Base-by-base conservation (phyloP, 139 green algal genomes). In the Chlorella sorokiniana region DNA sequence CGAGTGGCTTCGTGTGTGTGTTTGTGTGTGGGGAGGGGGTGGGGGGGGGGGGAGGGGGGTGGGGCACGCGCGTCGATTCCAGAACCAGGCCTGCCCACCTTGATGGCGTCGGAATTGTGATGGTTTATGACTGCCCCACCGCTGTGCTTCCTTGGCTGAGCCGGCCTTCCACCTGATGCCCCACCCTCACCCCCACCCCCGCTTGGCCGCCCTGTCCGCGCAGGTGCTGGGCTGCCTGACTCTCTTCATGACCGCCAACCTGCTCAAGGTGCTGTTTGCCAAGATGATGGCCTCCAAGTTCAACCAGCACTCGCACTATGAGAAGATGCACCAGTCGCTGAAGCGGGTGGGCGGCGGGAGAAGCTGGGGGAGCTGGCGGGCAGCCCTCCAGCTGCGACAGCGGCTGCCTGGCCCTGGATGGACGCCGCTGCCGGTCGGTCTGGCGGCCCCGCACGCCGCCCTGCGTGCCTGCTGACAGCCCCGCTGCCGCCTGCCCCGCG, bases 281-380 rank as follows among this genome's bases (percentile, higher is more conserved):
- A 95, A 96, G 89, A 69, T 94, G 63, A 82, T 94, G 63, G 29
- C 54, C 40, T 91, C 75, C 37, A 90, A 94, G 84, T 96, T 96
- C 71, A 90, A 95, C 84, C 78, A 86, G 59, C 87, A 83, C 7
- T 84, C 85, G 33, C 91, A 95, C 86, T 91, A 93, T 41, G 79
- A 88, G 22, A 96, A 95, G 82, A 91, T 95, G 70, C 87, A 93
- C 77, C 84, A 91, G 41, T 56, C 75, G 37, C 73, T 79, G 10
- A 79, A 79, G 73, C 73, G 73, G 73, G 73, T 79, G 54, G 3
- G 72, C 10, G 10, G 3, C 16, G 22, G 67, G 4, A 35, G 31
- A 4, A 4, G 7, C 29, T 31, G 22, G 18, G 7, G 27, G n/a
- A n/a, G n/a, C n/a, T n/a, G n/a, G n/a, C n/a, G n/a, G n/a, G n/a